Percentiles rank a stretch among this genome's conserved stretches.
Evolutionary conservation across 2,329 filamentous ascomycete species (phyloP).

Genomic region (Hypomyces rosellus): DNA sequence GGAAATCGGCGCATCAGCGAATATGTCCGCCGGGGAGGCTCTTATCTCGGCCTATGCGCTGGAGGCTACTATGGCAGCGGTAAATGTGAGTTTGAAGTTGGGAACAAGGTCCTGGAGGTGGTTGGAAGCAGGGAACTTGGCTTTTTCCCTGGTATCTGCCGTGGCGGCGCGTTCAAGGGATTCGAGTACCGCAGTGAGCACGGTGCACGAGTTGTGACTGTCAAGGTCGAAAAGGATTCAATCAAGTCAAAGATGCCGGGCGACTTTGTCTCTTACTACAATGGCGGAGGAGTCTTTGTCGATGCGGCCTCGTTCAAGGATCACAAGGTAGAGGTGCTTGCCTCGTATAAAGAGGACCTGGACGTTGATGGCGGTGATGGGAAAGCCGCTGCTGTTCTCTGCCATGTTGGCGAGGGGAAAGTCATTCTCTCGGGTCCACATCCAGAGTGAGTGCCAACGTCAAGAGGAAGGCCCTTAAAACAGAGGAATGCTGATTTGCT

Average conservation of each 20-base stretch:
- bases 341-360: slow-evolving; percentile 68
- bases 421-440: slow-evolving; percentile 82
- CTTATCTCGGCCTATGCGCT: slow-evolving; percentile 87
- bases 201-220: slow-evolving; percentile 65
- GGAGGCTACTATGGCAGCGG: slow-evolving; percentile 84
- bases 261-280: slow-evolving; percentile 75
- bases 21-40: slow-evolving; percentile 78
- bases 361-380: slow-evolving; percentile 69
- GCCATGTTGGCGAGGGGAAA: slow-evolving; percentile 73
- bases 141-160: slow-evolving; percentile 82
- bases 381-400: slow-evolving; percentile 75
- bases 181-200: slow-evolving; percentile 87
- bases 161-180: slow-evolving; percentile 79
- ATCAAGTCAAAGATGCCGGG: slow-evolving; percentile 53
- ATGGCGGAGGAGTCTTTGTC: slow-evolving; percentile 90
- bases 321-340: slow-evolving; percentile 71
- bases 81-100: slow-evolving; percentile 87
- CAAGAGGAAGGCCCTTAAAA: neutral
- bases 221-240: slow-evolving; percentile 57
- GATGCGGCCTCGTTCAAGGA: slow-evolving; percentile 59
- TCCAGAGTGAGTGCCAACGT: slow-evolving; percentile 60
- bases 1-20: slow-evolving; percentile 80
- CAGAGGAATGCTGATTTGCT: slow-evolving; percentile 12
- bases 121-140: slow-evolving; percentile 76
- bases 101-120: slow-evolving; percentile 71